Evolutionary conservation across 371 early-diverging fungal genomes (phyloP).

Genomic region (Mortierella sp.): DNA sequence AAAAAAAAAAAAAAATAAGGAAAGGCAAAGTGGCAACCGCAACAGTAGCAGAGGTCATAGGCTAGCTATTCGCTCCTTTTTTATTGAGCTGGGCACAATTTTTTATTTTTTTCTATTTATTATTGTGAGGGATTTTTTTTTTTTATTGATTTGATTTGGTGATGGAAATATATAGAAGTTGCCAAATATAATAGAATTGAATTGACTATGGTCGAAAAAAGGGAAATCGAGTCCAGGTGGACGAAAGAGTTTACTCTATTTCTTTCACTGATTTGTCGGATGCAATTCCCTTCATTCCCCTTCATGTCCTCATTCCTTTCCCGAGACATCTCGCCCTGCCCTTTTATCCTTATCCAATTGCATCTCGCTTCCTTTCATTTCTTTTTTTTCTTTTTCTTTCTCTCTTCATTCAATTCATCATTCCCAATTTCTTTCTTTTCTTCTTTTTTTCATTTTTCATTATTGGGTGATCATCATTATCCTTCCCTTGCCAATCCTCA

Average conservation of each 20-base stretch:
- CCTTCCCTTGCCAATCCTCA: too few species aligned
- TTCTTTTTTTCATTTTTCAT: not conserved
- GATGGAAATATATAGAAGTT: too few species aligned
- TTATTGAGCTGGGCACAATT: too few species aligned
- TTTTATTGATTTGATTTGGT: too few species aligned
- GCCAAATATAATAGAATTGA: not conserved
- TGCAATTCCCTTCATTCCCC: not conserved
- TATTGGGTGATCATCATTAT: too few species aligned
- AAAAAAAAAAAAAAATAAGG: not conserved
- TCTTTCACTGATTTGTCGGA: not conserved
- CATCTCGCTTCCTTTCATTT: not conserved
- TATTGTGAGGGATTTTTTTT: too few species aligned
- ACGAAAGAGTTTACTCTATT: not conserved
- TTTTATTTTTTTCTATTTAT: not conserved
- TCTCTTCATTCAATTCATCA: not conserved
- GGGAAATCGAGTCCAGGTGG: slow-evolving; percentile 43
- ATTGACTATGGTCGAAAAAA: slow-evolving; percentile 18
- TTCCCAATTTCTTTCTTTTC: not conserved
- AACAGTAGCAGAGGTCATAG: too few species aligned
- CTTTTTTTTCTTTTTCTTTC: not conserved
- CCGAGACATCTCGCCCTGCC: not conserved
- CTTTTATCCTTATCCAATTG: not conserved
- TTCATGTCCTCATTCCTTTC: not conserved
- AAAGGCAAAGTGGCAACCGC: not conserved
- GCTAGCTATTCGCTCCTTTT: too few species aligned